A percentile compares a stretch with the other conserved stretches of the same genome.
phyloP scores from a whole-genome alignment of 2,329 filamentous ascomycete genomes.

The Hymenoscyphus occultus region DNA sequence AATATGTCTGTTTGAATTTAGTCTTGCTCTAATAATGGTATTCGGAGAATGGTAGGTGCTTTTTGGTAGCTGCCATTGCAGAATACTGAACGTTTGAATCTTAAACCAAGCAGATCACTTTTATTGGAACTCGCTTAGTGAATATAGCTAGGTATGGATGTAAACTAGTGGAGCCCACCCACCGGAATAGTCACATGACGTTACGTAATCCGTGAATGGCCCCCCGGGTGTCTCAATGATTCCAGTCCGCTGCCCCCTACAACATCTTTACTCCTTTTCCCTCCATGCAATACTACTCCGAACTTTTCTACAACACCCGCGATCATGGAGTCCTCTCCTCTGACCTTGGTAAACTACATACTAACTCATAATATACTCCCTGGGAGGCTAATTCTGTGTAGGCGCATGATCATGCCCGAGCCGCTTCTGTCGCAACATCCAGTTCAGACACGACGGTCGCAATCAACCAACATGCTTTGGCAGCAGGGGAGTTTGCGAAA shows the following conservation, averaged over 20 bases:
- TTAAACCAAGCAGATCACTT: no score
- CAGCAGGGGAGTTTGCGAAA: constrained; percentile 83
- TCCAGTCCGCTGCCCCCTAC: not conserved
- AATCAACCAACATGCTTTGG: constrained; percentile 82
- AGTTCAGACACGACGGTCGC: constrained; percentile 73
- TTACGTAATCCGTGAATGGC: not conserved
- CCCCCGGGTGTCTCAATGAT: not conserved
- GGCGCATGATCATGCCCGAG: constrained; percentile 86
- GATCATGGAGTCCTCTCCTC: constrained; percentile 65
- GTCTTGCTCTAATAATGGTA: no score
- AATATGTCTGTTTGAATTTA: no score
- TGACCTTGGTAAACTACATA: constrained; percentile 55
- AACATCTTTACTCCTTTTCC: not conserved
- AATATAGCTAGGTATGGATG: no score
- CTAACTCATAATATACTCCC: not conserved
- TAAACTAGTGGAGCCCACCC: no score
- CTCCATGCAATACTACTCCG: not conserved
- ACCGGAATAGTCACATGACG: not conserved
- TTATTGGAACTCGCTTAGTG: no score
- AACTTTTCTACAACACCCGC: constrained; percentile 9
- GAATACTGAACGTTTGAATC: no score
- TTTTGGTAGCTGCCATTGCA: no score
- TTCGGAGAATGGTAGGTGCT: no score
- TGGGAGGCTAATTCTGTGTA: constrained; percentile 39
- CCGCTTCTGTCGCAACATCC: constrained; percentile 70